Evolutionary conservation across 2,329 filamentous ascomycete species (phyloP).

Genomic region (Aspergillus sp.): DNA sequence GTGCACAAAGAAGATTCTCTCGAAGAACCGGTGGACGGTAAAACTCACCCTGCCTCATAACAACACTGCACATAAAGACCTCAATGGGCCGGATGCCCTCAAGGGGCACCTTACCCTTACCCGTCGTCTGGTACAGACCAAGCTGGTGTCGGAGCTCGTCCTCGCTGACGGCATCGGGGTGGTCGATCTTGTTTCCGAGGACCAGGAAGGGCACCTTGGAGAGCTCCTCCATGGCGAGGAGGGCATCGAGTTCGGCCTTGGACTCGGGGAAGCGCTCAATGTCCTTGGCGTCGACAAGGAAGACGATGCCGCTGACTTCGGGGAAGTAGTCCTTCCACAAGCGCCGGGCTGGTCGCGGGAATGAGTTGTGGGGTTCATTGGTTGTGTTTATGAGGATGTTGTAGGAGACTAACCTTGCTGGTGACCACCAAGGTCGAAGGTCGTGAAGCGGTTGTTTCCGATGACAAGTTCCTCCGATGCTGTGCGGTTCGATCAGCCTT

Average conservation of each 20-base stretch:
- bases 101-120: conserved; percentile 90
- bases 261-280: conserved; percentile 91
- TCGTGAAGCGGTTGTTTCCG: conserved; percentile 92
- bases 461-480: conserved; percentile 91
- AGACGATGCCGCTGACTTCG: conserved; percentile 94
- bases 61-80: conserved; percentile 98
- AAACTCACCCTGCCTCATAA: conserved; percentile 85
- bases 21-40: neutral
- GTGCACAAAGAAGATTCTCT: no score
- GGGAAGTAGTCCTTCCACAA: conserved; percentile 98
- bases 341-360: conserved; percentile 65
- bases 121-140: conserved; percentile 93
- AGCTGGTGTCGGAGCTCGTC: conserved; percentile 91
- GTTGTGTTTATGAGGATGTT: neutral
- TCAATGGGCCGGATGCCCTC: conserved; percentile 95
- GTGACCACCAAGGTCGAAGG: conserved; percentile 91
- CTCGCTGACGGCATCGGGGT: conserved; percentile 92
- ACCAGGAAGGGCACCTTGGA: conserved; percentile 94
- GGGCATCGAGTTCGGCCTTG: conserved; percentile 94
- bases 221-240: conserved; percentile 96
- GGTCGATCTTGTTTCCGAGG: conserved; percentile 99
- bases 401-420: conserved; percentile 70
- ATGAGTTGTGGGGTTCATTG: neutral
- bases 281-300: conserved; percentile 97
- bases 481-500: conserved; percentile 39